Evolutionary conservation across 345 rosid genomes (phyloP).

Genomic region (Eutrema yunnanense): DNA sequence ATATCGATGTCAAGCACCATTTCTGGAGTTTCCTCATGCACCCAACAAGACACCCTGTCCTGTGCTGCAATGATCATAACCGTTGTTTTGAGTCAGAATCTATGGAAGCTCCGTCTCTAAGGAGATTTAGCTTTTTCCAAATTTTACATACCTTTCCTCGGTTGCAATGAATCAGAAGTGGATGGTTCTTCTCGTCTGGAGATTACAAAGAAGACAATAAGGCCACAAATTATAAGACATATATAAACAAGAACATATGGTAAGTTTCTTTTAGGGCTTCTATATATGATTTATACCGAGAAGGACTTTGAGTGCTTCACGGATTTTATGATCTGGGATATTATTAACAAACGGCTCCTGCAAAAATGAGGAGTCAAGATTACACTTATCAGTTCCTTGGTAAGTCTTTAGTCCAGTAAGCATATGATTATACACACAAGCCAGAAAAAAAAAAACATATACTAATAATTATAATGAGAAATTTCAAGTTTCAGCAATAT

Average conservation of each 20-base stretch:
- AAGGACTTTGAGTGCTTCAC: constrained; percentile 83
- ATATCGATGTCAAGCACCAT: constrained; percentile 82
- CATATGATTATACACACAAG: neutral
- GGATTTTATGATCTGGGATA: constrained; percentile 70
- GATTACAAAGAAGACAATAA: neutral
- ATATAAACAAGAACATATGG: neutral
- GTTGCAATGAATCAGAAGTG: constrained; percentile 84
- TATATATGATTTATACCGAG: constrained; percentile 49
- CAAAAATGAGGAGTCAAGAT: neutral
- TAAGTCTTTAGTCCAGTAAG: neutral
- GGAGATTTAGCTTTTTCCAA: neutral
- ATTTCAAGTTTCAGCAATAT: neutral
- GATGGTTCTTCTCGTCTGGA: constrained; percentile 85
- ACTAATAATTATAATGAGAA: neutral
- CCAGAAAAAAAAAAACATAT: neutral
- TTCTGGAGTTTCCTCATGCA: constrained; percentile 88
- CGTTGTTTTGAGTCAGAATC: neutral
- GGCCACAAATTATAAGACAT: neutral
- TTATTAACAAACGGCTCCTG: constrained; percentile 89
- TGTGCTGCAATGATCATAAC: constrained; percentile 52
- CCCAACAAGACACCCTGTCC: constrained; percentile 91
- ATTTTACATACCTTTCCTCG: constrained; percentile 72
- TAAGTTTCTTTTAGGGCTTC: neutral
- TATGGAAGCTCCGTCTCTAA: neutral
- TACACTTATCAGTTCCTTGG: neutral